phyloP scores from a whole-genome alignment of 306 rosid genomes.

The Phaseolus lunatus region DNA sequence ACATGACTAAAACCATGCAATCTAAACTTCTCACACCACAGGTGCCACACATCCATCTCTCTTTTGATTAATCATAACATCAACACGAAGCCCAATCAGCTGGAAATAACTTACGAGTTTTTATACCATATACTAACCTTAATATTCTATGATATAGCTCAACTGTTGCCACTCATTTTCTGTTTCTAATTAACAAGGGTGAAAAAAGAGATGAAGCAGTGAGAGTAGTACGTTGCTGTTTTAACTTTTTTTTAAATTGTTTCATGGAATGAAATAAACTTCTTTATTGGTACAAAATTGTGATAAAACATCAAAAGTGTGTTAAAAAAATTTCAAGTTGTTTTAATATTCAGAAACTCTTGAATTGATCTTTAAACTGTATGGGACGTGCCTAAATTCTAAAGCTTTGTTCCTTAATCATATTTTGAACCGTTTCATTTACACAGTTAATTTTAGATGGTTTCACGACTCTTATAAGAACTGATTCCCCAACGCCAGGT shows the following conservation, averaged over 20 bases:
- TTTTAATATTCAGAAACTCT: conserved; percentile 6
- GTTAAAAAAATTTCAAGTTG: neutral
- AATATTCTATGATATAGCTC: conserved; percentile 7
- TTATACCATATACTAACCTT: conserved; percentile 3
- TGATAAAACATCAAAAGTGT: conserved; percentile 5
- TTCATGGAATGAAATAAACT: neutral
- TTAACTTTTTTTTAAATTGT: neutral
- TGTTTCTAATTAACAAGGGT: neutral
- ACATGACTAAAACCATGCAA: neutral
- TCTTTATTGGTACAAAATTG: neutral
- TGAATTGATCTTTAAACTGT: conserved; percentile 18
- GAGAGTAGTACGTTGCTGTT: neutral
- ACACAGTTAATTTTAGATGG: conserved; percentile 4
- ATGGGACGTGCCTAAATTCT: conserved; percentile 8
- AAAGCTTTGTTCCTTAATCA: neutral
- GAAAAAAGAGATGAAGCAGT: neutral
- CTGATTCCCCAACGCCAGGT: conserved; percentile 19
- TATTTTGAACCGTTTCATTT: neutral
- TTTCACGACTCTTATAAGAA: conserved; percentile 4
- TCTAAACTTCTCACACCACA: neutral
- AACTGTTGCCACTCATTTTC: conserved; percentile 12
- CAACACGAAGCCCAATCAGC: conserved; percentile 7
- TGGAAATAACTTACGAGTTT: neutral
- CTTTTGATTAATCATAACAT: conserved; percentile 16
- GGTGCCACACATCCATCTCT: neutral